phyloP scores from a whole-genome alignment of 257 asterid genomes.

The Orobanche coerulescens region DNA sequence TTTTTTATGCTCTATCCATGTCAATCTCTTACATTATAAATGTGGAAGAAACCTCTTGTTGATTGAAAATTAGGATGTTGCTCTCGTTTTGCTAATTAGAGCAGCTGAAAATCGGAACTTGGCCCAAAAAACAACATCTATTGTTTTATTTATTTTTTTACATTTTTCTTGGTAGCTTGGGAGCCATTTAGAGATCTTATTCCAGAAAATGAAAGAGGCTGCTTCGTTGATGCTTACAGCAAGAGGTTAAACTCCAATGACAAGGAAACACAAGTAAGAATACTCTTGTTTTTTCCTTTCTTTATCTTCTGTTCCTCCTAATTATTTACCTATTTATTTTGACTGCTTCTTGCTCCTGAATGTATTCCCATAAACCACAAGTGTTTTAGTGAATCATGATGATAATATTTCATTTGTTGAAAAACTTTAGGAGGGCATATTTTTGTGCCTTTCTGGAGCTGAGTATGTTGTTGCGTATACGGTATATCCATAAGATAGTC shows the following conservation, averaged over 20 bases:
- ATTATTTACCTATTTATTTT: background rate
- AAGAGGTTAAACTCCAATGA: constrained; percentile 81
- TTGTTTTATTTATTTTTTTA: background rate
- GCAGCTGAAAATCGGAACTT: constrained; percentile 2
- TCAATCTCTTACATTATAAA: background rate
- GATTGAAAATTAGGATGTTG: background rate
- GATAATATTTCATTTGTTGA: background rate
- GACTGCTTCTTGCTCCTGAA: constrained; percentile 7
- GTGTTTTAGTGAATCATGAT: background rate
- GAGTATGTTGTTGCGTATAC: background rate
- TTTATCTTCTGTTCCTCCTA: constrained; percentile 2
- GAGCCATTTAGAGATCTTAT: constrained; percentile 89
- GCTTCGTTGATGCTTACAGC: constrained; percentile 73
- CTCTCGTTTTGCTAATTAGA: constrained; percentile 13
- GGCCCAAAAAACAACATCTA: too few relatives aligned
- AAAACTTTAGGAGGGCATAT: background rate
- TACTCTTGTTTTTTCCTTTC: constrained; percentile 20
- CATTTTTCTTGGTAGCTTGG: constrained; percentile 53
- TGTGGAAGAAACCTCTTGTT: background rate
- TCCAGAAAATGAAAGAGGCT: constrained; percentile 84
- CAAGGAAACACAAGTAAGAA: constrained; percentile 74
- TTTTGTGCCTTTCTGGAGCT: background rate
- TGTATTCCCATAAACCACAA: background rate
- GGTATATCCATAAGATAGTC: too few relatives aligned
- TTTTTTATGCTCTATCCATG: background rate